Conservation (phyloP, 2,329 filamentous ascomycete genomes). For the Ophiosphaerella korrae region DNA sequence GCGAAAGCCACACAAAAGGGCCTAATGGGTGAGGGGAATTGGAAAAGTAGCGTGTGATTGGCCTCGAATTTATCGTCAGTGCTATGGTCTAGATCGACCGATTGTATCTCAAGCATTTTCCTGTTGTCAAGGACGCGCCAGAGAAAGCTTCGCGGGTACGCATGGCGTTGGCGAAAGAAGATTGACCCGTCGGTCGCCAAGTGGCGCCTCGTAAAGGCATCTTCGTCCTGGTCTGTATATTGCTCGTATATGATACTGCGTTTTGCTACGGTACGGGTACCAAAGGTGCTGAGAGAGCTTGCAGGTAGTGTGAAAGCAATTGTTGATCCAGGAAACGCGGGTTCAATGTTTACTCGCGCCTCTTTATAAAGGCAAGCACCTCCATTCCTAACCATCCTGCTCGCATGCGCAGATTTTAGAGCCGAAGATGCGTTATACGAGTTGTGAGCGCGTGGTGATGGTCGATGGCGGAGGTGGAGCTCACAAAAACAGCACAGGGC, state of each 20-base stretch:
- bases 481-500: conserved; percentile 37
- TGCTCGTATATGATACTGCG: conserved; percentile 46
- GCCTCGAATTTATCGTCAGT: conserved; percentile 67
- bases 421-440: conserved; percentile 6
- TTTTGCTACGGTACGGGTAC: conserved; percentile 36
- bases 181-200: conserved; percentile 78
- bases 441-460: conserved; percentile 13
- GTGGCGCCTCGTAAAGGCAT: conserved; percentile 71
- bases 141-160: conserved; percentile 81
- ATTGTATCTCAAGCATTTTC: conserved; percentile 80
- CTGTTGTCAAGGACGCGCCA: conserved; percentile 87
- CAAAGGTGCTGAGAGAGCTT: conserved; percentile 40
- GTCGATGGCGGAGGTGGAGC: conserved; percentile 26
- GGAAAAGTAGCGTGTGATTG: conserved; percentile 75
- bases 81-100: conserved; percentile 77
- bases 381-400: conserved; percentile 68
- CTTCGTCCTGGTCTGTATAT: conserved; percentile 65
- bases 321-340: conserved; percentile 69
- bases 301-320: conserved; percentile 63
- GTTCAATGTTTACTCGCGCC: conserved; percentile 82
- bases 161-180: conserved; percentile 78
- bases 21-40: conserved; percentile 75
- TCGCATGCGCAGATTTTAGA: conserved; percentile 58
- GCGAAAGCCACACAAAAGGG: conserved; percentile 81
- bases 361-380: conserved; percentile 79